Conservation (phyloP, 768 basidiomycete genomes). For the Russula compacta region DNA sequence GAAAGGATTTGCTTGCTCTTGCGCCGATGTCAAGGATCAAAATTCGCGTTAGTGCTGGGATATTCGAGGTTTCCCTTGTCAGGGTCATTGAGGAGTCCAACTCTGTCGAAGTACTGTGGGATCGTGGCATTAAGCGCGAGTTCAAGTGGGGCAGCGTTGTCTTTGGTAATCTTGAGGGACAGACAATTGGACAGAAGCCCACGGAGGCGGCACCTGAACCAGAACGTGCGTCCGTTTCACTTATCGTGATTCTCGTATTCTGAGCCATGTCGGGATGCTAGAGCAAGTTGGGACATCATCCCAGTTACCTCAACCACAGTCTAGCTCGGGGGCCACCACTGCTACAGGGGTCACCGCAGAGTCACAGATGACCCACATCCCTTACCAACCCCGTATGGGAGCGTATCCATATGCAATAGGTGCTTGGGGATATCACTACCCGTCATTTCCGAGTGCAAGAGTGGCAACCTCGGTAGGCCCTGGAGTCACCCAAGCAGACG, state of each 20-base stretch:
- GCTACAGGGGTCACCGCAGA: neutral
- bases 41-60: constrained; percentile 74
- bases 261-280: neutral
- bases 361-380: neutral
- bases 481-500: constrained; percentile 1
- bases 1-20: constrained; percentile 58
- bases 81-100: constrained; percentile 59
- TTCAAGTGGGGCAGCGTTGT: constrained; percentile 80
- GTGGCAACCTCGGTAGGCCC: neutral
- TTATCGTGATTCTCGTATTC: neutral
- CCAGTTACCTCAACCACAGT: neutral
- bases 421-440: constrained; percentile 11
- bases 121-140: constrained; percentile 59
- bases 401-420: neutral
- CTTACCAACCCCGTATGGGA: constrained; percentile 3
- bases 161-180: constrained; percentile 62
- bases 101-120: constrained; percentile 78
- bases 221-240: constrained; percentile 34
- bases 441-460: neutral
- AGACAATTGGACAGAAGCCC: constrained; percentile 61
- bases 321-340: neutral
- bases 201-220: constrained; percentile 41
- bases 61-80: constrained; percentile 77
- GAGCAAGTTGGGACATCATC: neutral
- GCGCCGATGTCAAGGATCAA: constrained; percentile 70